Conservation (phyloP, 2,329 filamentous ascomycete genomes). For the Orbilia blumenaviensis region DNA sequence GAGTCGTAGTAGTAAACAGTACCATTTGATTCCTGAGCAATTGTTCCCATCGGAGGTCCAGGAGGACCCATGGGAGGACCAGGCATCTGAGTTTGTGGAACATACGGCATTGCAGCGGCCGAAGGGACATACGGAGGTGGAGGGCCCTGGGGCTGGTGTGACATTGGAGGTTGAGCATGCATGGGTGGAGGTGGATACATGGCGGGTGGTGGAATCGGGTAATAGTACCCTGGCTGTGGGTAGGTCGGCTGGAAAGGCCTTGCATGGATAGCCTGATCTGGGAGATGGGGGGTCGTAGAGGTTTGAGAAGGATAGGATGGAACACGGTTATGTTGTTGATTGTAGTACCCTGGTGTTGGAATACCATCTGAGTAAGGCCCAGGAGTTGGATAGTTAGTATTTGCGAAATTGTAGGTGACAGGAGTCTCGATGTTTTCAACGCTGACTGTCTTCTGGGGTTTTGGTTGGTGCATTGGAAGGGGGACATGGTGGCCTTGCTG, state of each 20-base stretch:
- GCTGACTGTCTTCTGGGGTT: constrained; percentile 92
- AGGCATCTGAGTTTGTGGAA: constrained; percentile 61
- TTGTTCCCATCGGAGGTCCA: constrained; percentile 59
- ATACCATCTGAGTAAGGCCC: constrained; percentile 57
- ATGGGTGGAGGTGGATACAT: constrained; percentile 50
- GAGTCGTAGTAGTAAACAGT: constrained; percentile 96
- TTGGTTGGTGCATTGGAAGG: constrained; percentile 85
- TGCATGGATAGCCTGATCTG: constrained; percentile 89
- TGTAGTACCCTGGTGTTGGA: constrained; percentile 55
- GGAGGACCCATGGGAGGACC: constrained; percentile 57
- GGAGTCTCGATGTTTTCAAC: constrained; percentile 92
- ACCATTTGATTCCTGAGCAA: constrained; percentile 89
- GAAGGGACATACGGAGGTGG: constrained; percentile 59
- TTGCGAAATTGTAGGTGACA: constrained; percentile 67
- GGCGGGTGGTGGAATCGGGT: constrained; percentile 45
- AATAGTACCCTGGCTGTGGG: constrained; percentile 61
- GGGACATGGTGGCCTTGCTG: constrained; percentile 69
- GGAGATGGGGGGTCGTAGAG: constrained; percentile 69
- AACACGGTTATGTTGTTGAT: constrained; percentile 46
- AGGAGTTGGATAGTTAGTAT: constrained; percentile 64
- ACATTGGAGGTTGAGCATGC: constrained; percentile 57
- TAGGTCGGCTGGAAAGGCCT: constrained; percentile 83
- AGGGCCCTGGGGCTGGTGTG: constrained; percentile 56
- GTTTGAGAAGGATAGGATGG: constrained; percentile 55
- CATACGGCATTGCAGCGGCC: constrained; percentile 56